Base-by-base conservation (phyloP, 23 red algal genomes). In the Gracilariopsis chorda region DNA sequence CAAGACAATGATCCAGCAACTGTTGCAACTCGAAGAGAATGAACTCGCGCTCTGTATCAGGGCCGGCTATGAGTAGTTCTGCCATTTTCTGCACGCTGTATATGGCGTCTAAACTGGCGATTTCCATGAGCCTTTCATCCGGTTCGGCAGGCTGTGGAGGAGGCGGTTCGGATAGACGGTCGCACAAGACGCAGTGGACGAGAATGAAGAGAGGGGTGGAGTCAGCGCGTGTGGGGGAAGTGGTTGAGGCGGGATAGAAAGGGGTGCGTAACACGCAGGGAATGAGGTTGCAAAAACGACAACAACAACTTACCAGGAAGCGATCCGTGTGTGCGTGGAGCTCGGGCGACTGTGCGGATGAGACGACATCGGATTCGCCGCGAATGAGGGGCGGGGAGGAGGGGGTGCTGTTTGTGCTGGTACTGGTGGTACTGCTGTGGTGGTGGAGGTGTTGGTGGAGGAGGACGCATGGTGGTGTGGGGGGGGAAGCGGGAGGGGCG, bases 31-130 rank as follows among this genome's bases (percentile, higher is more conserved):
- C 93, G 44, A 95, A 90, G 23, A 95, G 76, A 70, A 95, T 88
- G 46, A 95, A 86, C 59, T 92, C 83, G 76, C 85, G 84, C 74
- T 95, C 75, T n/a, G 61, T 34, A 52, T 95, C 93, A 14, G 48
- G 46, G 27, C 93, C 93, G 17, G 73, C 48, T 44, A 84, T 85
- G 40, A 95, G 78, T 37, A 95, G 49, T 40, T 95, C 93, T 2
- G 93, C 93, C 93, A 95, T 95, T 52, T 90, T 95, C 61, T 90
- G 79, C 23, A 95, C 93, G 62, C 78, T 90, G 84, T 88, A 91
- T 29, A 95, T 78, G 28, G 93, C 84, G 25, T 95, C 93, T 45
- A 83, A 41, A 49, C 76, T 75, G 17, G 37, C 51, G 19, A 84
- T 77, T 16, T 94, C 90, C 9, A 78, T 84, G 30, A 84, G 23